phyloP scores from a whole-genome alignment of 805 yeast species.

The Geotrichum ghanense region DNA sequence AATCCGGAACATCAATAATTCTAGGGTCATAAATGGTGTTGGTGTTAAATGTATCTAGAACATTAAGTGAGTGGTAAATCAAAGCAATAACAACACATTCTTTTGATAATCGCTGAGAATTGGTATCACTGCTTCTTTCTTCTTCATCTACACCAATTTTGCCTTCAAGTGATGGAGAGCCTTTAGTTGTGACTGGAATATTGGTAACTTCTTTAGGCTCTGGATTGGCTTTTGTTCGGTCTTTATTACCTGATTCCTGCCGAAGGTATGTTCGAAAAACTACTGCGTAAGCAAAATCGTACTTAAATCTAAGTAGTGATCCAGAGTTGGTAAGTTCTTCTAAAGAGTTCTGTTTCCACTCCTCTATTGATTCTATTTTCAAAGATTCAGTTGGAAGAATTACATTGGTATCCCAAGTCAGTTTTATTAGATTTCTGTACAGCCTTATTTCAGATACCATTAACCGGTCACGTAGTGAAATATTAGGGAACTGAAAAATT shows the following conservation, averaged over 20 bases:
- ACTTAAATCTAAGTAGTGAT: not conserved
- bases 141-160: not conserved
- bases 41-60: not conserved
- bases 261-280: not conserved
- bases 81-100: slow-evolving; percentile 1
- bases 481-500: not conserved
- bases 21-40: not conserved
- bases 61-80: not conserved
- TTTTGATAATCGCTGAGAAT: slow-evolving; percentile 1
- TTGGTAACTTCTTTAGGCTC: too few relatives aligned
- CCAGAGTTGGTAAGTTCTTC: too few relatives aligned
- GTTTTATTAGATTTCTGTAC: not conserved
- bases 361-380: not conserved
- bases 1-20: slow-evolving; percentile 2
- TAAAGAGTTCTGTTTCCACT: not conserved
- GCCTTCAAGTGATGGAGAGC: not conserved
- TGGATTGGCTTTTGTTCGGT: not conserved
- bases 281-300: slow-evolving; percentile 2
- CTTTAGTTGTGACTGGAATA: not conserved
- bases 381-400: not conserved
- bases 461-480: not conserved
- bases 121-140: not conserved
- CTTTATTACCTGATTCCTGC: not conserved
- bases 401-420: not conserved
- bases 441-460: slow-evolving; percentile 1